Conservation (phyloP, 371 early-diverging fungal species). For the Circinella umbellata region DNA sequence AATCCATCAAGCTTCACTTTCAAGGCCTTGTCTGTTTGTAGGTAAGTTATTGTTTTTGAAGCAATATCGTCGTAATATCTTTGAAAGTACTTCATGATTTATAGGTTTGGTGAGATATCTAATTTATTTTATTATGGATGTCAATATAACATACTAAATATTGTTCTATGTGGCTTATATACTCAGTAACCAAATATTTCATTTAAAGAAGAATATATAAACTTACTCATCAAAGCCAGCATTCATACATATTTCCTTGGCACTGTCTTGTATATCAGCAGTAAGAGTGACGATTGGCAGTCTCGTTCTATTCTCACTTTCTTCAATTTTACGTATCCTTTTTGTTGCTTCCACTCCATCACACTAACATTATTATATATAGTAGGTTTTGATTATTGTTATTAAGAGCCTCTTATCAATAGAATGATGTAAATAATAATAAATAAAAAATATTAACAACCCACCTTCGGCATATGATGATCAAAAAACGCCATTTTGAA, state of each 20-base stretch:
- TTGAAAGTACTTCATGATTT: conserved; percentile 39
- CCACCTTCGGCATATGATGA: conserved; percentile 55
- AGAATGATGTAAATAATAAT: neutral
- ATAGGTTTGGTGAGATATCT: conserved; percentile 49
- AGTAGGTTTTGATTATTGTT: neutral
- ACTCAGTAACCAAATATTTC: too few relatives aligned
- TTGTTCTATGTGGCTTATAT: too few relatives aligned
- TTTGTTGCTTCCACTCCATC: conserved; percentile 56
- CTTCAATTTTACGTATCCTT: conserved; percentile 40
- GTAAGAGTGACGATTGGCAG: conserved; percentile 28
- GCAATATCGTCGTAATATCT: conserved; percentile 33
- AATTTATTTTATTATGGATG: neutral
- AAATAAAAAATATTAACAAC: neutral
- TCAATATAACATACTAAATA: neutral
- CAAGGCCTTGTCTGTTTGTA: too few relatives aligned
- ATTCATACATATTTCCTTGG: conserved; percentile 16
- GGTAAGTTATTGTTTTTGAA: neutral
- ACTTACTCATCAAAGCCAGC: conserved; percentile 27
- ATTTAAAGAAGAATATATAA: neutral
- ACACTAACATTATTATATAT: conserved; percentile 23
- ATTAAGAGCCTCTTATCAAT: neutral
- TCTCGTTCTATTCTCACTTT: conserved; percentile 13
- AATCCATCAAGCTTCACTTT: too few relatives aligned
- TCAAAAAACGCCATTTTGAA: conserved; percentile 51
- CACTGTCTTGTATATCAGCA: conserved; percentile 25